These are phyloP conservation scores for Poronia punctata DNA, from an alignment of 495 filamentous ascomycete genomes.

Conservation along the genomic window DNA sequence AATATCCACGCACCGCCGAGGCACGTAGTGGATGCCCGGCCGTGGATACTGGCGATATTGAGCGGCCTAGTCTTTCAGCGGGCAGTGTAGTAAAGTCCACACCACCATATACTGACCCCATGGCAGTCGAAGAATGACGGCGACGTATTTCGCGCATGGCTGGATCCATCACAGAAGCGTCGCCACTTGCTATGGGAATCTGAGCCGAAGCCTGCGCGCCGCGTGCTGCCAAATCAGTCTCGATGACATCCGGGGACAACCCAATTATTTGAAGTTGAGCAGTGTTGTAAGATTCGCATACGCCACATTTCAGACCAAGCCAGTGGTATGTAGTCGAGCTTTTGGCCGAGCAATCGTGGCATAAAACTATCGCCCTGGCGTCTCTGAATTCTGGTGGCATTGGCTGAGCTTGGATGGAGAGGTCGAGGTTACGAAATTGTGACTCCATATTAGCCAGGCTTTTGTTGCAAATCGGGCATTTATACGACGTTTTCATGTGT, in stretches of 20 bases:
- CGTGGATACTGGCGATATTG: constrained; percentile 27
- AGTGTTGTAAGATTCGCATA: constrained; percentile 82
- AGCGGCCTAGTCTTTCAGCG: constrained; percentile 29
- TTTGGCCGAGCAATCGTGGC: constrained; percentile 90
- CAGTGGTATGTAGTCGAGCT: constrained; percentile 85
- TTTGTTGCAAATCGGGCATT: constrained; percentile 90
- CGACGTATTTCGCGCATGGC: constrained; percentile 20
- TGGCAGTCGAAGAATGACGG: constrained; percentile 28
- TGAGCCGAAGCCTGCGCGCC: constrained; percentile 20
- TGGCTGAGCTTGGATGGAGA: constrained; percentile 78
- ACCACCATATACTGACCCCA: constrained; percentile 15
- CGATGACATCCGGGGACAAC: constrained; percentile 21
- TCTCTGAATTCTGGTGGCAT: constrained; percentile 81
- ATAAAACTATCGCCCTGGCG: constrained; percentile 74
- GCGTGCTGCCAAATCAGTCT: constrained; percentile 23
- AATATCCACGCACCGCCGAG: constrained; percentile 8
- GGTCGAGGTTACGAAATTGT: constrained; percentile 83
- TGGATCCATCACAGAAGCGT: constrained; percentile 5
- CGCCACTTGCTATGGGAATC: constrained; percentile 5
- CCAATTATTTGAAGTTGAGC: constrained; percentile 56
- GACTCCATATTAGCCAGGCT: constrained; percentile 95
- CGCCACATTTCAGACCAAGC: constrained; percentile 83
- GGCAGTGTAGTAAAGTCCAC: constrained; percentile 24
- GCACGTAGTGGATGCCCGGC: constrained; percentile 14
- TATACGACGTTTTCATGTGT: constrained; percentile 81